These are phyloP conservation scores for Penicillium sp. DNA, from an alignment of 2,329 filamentous ascomycete genomes.

Conservation along the genomic window DNA sequence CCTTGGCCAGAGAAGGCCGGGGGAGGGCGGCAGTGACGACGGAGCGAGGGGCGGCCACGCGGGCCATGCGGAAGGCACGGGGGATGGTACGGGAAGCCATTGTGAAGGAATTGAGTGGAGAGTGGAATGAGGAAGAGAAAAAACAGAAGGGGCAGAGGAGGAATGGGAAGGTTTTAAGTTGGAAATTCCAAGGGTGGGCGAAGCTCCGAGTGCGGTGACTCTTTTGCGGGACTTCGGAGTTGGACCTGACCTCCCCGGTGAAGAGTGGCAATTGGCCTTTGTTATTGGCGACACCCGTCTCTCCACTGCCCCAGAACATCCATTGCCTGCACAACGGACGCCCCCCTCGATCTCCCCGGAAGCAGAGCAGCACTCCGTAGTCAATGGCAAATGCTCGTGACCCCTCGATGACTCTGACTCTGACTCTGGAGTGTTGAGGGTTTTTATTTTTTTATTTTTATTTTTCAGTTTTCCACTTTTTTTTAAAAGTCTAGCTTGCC, in stretches of 20 bases:
- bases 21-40: conserved; percentile 58
- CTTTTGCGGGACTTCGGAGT: background rate
- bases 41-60: conserved; percentile 56
- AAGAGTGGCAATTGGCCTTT: conserved; percentile 7
- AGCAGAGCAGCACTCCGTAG: background rate
- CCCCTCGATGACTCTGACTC: no score
- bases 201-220: conserved; percentile 13
- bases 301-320: background rate
- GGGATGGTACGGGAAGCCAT: conserved; percentile 51
- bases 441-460: no score
- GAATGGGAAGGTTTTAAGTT: conserved; percentile 17
- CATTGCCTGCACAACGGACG: background rate
- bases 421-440: no score
- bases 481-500: no score
- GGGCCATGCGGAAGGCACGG: conserved; percentile 59
- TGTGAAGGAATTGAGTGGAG: conserved; percentile 23
- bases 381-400: no score
- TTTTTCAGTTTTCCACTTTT: no score
- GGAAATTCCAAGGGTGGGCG: conserved; percentile 2
- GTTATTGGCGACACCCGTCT: background rate
- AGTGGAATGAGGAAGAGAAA: conserved; percentile 7
- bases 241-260: conserved; percentile 20
- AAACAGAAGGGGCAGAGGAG: conserved; percentile 14
- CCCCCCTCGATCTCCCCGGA: background rate
- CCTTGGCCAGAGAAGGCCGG: conserved; percentile 49